Evolutionary conservation across 306 rosid genomes (phyloP), one percentile per base, ranked within the genome.

Genomic region (Quercus glauca): DNA sequence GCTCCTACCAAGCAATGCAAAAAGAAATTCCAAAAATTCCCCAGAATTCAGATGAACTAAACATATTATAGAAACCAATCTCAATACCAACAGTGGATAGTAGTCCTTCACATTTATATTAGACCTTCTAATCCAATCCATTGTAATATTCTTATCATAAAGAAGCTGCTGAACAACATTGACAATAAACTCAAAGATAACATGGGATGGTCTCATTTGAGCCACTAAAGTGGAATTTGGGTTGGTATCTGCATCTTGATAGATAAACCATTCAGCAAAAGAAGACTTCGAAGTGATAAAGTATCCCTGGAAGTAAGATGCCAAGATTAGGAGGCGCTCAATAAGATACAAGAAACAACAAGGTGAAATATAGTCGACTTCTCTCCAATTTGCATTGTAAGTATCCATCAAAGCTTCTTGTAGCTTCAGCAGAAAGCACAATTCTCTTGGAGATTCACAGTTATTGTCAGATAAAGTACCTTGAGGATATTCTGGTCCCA

Each of bases 231-330:
- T 73, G 78, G 69, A 61, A 78, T 79, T 67, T 37, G 60, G 21
- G 55, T 20, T 58, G n/a, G 82, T 53, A 55, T 71, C 76, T 29
- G 73, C 86, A 53, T 80, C 80, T 23, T 79, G 83, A 79, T 55
- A 63, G 53, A 83, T 79, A 17, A 93, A 81, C 98, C 94, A 93
- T 63, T 93, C 97, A 56, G 73, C 55, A 65, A 91, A 90, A 59
- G 85, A 84, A 51, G 95, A 83, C 74, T 85, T 86, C 21, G 97
- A 80, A 21, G 92, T 82, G 80, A 88, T 69, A 25, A 87, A 78
- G 71, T 63, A 71, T 19, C 91, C 90, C 2, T 37, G 68, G 55
- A 49, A 14, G 67, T 58, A 63, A 8, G 82, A 82, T 55, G 85
- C 81, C 61, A 77, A 76, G 4, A 88, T 74, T 70, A 93, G 56